Evolutionary conservation across 129 eudicot genomes (phyloP).

Genomic region (Oenanthe sinensis): DNA sequence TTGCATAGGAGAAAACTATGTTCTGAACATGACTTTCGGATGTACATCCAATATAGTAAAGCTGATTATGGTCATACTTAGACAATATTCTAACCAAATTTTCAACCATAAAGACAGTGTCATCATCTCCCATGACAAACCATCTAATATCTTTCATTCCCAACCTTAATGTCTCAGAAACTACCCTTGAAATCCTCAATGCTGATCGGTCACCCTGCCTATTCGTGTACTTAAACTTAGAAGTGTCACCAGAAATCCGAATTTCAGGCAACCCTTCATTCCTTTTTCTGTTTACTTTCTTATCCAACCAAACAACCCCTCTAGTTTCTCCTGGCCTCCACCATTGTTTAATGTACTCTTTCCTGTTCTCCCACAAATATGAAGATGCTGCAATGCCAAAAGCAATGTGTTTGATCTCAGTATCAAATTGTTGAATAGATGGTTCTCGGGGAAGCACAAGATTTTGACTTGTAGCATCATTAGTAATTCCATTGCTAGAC

Average conservation of each 20-base stretch:
- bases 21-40: slow-evolving; percentile 31
- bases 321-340: slow-evolving; percentile 48
- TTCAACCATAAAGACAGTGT: slow-evolving; percentile 9
- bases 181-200: slow-evolving; percentile 39
- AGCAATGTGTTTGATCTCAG: slow-evolving; percentile 51
- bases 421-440: slow-evolving; percentile 12
- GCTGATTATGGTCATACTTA: slow-evolving; percentile 61
- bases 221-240: slow-evolving; percentile 3
- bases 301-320: slow-evolving; percentile 8
- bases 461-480: background rate
- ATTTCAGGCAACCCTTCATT: slow-evolving; percentile 39
- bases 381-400: slow-evolving; percentile 76
- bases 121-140: slow-evolving; percentile 18
- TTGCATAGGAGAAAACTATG: slow-evolving; percentile 20
- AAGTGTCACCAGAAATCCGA: slow-evolving; percentile 10
- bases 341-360: slow-evolving; percentile 44
- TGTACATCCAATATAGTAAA: slow-evolving; percentile 59
- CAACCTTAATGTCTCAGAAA: slow-evolving; percentile 58
- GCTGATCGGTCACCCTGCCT: slow-evolving; percentile 11
- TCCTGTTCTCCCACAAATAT: slow-evolving; percentile 3
- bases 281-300: background rate
- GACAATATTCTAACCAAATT: slow-evolving; percentile 57
- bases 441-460: background rate
- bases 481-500: background rate
- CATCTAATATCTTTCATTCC: slow-evolving; percentile 25